A percentile compares a stretch with the other conserved stretches of the same genome.
Conservation (phyloP, 2,329 filamentous ascomycete genomes). For the Cladosporium sp. region DNA sequence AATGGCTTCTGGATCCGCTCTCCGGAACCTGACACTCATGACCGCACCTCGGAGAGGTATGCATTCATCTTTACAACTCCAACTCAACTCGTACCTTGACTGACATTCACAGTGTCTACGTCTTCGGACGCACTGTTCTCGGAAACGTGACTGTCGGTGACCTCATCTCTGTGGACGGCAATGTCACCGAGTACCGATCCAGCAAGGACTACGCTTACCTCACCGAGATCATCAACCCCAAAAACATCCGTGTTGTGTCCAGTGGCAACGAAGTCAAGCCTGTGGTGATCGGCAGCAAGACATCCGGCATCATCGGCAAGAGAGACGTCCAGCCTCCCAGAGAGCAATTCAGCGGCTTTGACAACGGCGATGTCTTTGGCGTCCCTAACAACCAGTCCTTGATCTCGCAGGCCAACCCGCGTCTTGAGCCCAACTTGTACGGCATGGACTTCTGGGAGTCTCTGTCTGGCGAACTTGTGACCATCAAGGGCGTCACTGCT, state of each 20-base stretch:
- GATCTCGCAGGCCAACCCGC: conserved; percentile 61
- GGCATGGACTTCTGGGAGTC: conserved; percentile 76
- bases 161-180: conserved; percentile 60
- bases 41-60: conserved; percentile 56
- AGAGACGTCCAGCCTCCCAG: conserved; percentile 58
- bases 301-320: conserved; percentile 43
- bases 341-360: conserved; percentile 61
- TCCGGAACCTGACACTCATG: conserved; percentile 56
- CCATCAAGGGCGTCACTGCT: conserved; percentile 45
- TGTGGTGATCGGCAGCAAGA: conserved; percentile 50
- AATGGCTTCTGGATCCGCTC: conserved; percentile 67
- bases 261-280: conserved; percentile 57
- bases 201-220: conserved; percentile 60
- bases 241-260: conserved; percentile 55
- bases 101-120: conserved; percentile 49
- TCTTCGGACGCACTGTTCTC: conserved; percentile 57
- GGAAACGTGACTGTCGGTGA: conserved; percentile 62
- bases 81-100: not conserved
- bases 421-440: conserved; percentile 60
- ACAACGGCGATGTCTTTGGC: conserved; percentile 64
- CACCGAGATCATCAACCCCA: conserved; percentile 62
- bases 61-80: not conserved
- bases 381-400: conserved; percentile 63
- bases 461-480: conserved; percentile 67
- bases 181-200: conserved; percentile 61